A percentile compares a stretch with the other conserved stretches of the same genome.
phyloP scores from a whole-genome alignment of 768 basidiomycete species.

The Tricholoma bakamatsutake region DNA sequence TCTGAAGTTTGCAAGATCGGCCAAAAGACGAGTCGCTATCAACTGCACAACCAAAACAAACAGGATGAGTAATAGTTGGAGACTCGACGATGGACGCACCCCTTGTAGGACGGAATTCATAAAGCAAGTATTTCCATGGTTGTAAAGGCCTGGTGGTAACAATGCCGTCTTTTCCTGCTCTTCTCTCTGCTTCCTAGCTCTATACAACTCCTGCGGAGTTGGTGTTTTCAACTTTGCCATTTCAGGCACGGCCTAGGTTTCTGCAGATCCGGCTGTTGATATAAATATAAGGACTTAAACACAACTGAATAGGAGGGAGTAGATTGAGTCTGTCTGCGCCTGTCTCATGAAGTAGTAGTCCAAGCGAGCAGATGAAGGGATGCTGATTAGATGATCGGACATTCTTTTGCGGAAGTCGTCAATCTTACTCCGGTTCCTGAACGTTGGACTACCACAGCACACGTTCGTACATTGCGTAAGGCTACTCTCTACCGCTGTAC shows the following conservation, averaged over 20 bases:
- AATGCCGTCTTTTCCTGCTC: constrained; percentile 54
- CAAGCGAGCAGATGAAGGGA: background rate
- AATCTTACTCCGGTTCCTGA: background rate
- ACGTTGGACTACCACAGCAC: constrained; percentile 30
- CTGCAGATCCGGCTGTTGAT: background rate
- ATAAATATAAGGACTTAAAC: background rate
- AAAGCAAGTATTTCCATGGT: constrained; percentile 90
- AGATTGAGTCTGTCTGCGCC: background rate
- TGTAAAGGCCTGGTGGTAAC: constrained; percentile 69
- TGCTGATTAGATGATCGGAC: background rate
- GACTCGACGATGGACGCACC: constrained; percentile 33
- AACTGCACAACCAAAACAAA: constrained; percentile 34
- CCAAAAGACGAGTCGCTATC: constrained; percentile 58
- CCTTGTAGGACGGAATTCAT: constrained; percentile 95
- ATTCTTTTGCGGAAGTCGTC: background rate
- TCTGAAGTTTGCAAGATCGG: constrained; percentile 50
- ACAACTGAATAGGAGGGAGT: background rate
- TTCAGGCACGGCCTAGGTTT: background rate
- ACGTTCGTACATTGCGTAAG: constrained; percentile 25
- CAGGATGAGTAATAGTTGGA: background rate
- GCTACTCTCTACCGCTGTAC: constrained; percentile 24
- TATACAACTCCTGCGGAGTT: constrained; percentile 60
- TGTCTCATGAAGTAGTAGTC: background rate
- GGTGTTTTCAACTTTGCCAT: constrained; percentile 53
- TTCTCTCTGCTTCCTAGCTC: constrained; percentile 51